phyloP scores from a whole-genome alignment of 2,329 filamentous ascomycete species.

The Hypocreales sp. region DNA sequence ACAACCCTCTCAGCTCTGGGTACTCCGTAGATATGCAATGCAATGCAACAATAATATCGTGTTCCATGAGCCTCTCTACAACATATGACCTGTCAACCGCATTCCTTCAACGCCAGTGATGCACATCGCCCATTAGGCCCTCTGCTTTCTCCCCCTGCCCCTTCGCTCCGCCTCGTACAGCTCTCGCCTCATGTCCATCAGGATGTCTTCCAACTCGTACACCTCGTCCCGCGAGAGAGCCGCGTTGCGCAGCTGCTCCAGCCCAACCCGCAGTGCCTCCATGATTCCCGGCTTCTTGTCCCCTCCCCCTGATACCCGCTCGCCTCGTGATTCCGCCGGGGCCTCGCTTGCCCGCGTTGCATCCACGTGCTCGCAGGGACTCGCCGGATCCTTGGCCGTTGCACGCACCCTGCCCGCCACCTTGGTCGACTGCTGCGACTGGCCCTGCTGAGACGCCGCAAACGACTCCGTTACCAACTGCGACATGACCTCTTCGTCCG shows the following conservation, averaged over 20 bases:
- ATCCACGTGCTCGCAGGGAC: neutral
- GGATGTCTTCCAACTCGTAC: slow-evolving; percentile 57
- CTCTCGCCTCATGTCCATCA: slow-evolving; percentile 65
- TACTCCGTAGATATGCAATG: no score
- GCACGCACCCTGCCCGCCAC: neutral
- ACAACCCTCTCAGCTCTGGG: no score
- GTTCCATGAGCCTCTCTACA: no score
- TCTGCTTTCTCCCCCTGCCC: slow-evolving; percentile 26
- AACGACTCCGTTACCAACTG: slow-evolving; percentile 24
- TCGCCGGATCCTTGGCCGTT: neutral
- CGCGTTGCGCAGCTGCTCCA: slow-evolving; percentile 43
- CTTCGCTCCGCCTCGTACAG: slow-evolving; percentile 56
- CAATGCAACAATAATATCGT: no score
- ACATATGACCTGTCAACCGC: no score
- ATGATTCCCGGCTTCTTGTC: slow-evolving; percentile 12
- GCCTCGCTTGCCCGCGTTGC: slow-evolving; percentile 1
- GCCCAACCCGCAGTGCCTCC: slow-evolving; percentile 16
- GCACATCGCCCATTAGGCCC: no score
- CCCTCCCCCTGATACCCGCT: slow-evolving; percentile 2
- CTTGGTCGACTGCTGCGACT: slow-evolving; percentile 7
- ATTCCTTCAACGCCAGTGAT: no score
- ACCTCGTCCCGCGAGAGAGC: slow-evolving; percentile 50
- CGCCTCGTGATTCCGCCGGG: slow-evolving; percentile 3
- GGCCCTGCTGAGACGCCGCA: slow-evolving; percentile 19
- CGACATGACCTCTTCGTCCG: slow-evolving; percentile 25